Conservation (phyloP, 257 asterid genomes). For the Mentha longifolia region DNA sequence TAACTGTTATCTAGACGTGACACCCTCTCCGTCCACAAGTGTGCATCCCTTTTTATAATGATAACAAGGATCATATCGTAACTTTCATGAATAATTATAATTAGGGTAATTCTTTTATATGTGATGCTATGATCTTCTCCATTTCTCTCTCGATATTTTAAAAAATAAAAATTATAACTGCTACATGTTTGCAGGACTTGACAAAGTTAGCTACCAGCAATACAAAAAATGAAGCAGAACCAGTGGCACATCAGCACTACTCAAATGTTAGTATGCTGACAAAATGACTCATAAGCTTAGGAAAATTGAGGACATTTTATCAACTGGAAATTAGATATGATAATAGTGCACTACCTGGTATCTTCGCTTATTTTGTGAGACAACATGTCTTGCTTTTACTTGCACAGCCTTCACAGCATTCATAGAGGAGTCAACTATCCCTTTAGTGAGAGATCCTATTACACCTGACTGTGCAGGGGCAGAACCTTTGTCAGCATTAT, state of each 20-base stretch:
- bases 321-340: slow-evolving; percentile 30
- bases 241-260: slow-evolving; percentile 7
- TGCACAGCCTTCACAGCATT: slow-evolving; percentile 95
- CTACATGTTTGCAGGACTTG: not conserved
- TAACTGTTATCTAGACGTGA: not conserved
- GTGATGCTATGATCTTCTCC: slow-evolving; percentile 18
- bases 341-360: slow-evolving; percentile 69
- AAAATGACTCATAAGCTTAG: not conserved
- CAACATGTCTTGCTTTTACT: slow-evolving; percentile 91
- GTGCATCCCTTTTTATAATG: slow-evolving; percentile 6
- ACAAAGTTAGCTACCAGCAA: slow-evolving; percentile 15
- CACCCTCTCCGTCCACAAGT: slow-evolving; percentile 1
- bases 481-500: slow-evolving; percentile 49
- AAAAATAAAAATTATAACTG: not conserved
- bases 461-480: slow-evolving; percentile 66
- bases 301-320: slow-evolving; percentile 17
- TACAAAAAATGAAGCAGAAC: slow-evolving; percentile 27
- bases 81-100: slow-evolving; percentile 13
- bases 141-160: not conserved
- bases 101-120: slow-evolving; percentile 21
- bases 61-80: slow-evolving; percentile 5
- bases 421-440: slow-evolving; percentile 85
- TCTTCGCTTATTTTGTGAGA: slow-evolving; percentile 96
- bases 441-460: slow-evolving; percentile 79
- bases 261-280: slow-evolving; percentile 5